Evolutionary conservation across 2,329 filamentous ascomycete genomes (phyloP), one percentile per base, ranked within the genome.

Genomic region (Neonectria faginata): DNA sequence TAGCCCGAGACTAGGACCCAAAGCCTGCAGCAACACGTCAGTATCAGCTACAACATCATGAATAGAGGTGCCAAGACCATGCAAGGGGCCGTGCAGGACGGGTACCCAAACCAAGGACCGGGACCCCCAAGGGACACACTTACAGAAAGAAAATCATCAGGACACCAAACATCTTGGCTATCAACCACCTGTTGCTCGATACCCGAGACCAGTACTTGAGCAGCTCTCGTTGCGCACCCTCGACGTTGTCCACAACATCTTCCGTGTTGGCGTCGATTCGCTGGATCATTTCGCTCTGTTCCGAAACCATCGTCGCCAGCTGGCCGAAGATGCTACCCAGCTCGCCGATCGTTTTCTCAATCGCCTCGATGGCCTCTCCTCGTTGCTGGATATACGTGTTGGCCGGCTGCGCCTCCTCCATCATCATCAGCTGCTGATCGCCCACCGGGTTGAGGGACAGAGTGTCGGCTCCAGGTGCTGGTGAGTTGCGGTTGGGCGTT

Each of bases 201-300:
- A 98, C 94, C 44, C 94, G 87, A 29, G 89, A 91, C 95, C 96
- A 99, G 81, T 98, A 99, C 79, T 97, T 97, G 81, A 99, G 88
- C 75, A 99, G 79, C 80, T 99, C 95, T 67, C 94, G 87, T 78
- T 99, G 96, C 6, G 96, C 96, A 18, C 96, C 96, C 75, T 97
- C 89, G n/a, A 99, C 95, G 73, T 99, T 99, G 75, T 98, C 95
- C 59, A 99, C 95, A 6, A 99, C 93, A 73, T 97, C 94, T 76
- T 99, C 96, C 1, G 95, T 97, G 79, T 98, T 97, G 69, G 95
- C 95, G 74, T 98, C 95, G 75, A 97, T 97, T 54, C 95, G 87
- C 80, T 98, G 93, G 70, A 99, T 97, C 91, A 97, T 97, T 80
- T 97, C 96, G 66, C 92, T 93, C 81, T 99, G 96, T 79, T 99